A percentile compares a stretch with the other conserved stretches of the same genome.
Conservation (phyloP, 2,329 filamentous ascomycete species). For the Diplodia mutila region DNA sequence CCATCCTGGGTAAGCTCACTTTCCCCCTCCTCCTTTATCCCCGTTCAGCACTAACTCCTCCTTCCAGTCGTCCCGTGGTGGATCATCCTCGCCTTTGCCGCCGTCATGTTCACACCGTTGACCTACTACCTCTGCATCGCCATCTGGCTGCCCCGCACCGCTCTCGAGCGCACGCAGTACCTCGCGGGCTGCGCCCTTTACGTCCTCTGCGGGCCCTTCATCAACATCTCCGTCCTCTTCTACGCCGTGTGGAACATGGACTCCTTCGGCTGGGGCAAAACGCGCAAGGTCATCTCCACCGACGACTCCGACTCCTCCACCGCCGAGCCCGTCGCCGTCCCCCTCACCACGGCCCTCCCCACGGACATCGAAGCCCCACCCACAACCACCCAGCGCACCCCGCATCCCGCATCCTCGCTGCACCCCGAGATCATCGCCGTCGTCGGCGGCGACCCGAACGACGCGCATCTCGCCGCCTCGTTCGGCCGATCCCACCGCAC, state of each 20-base stretch:
- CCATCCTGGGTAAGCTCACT: conserved; percentile 17
- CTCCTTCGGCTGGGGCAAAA: conserved; percentile 55
- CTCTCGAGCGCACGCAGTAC: conserved; percentile 34
- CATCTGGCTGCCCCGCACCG: conserved; percentile 35
- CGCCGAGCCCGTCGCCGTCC: not conserved
- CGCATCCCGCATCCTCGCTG: not conserved
- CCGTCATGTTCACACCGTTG: conserved; percentile 37
- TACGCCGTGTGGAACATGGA: conserved; percentile 51
- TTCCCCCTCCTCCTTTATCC: not conserved
- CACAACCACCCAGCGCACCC: not conserved
- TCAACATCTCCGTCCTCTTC: conserved; percentile 50
- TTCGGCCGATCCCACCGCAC: conserved; percentile 7
- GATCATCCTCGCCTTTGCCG: conserved; percentile 31
- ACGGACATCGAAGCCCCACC: not conserved
- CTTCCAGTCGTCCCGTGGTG: conserved; percentile 27
- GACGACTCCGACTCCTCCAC: conserved; percentile 13
- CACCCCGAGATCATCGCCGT: conserved; percentile 4
- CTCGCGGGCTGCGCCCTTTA: conserved; percentile 36
- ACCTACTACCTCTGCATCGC: conserved; percentile 36
- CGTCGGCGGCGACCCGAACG: not conserved
- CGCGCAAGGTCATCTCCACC: conserved; percentile 31
- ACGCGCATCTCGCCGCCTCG: not conserved
- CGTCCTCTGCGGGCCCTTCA: conserved; percentile 41
- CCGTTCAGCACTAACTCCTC: not conserved
- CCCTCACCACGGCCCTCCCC: not conserved